These are phyloP conservation scores for Penicillium simplicissimum DNA, from an alignment of 495 filamentous ascomycete species.

Conservation along the genomic window DNA sequence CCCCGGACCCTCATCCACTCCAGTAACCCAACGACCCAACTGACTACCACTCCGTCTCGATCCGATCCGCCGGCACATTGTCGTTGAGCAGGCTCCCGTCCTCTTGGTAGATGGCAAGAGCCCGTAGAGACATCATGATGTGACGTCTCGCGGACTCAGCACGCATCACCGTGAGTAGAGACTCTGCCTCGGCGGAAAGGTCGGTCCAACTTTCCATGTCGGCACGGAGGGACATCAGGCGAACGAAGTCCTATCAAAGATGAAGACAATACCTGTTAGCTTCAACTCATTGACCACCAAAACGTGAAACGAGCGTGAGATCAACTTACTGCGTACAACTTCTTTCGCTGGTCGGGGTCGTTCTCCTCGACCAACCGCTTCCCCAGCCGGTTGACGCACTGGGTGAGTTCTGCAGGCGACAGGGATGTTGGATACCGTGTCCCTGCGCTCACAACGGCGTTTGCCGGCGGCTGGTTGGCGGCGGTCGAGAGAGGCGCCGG, in stretches of 20 bases:
- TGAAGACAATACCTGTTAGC: neutral
- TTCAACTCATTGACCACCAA: neutral
- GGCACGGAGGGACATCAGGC: neutral
- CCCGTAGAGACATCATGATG: neutral
- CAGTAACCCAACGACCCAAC: conserved; percentile 20
- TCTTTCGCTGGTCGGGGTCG: conserved; percentile 1
- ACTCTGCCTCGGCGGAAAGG: neutral
- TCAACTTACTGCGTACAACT: conserved; percentile 12
- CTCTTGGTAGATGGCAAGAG: neutral
- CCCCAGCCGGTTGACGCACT: neutral
- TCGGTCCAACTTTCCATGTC: neutral
- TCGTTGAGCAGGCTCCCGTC: neutral
- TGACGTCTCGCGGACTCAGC: neutral
- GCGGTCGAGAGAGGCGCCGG: neutral
- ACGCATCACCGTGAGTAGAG: neutral
- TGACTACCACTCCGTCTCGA: conserved; percentile 12
- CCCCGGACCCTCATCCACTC: neutral
- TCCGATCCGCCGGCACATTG: neutral
- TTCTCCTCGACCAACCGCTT: conserved; percentile 7
- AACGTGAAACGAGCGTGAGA: neutral
- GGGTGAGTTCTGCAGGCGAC: neutral
- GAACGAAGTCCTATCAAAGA: conserved; percentile 9
- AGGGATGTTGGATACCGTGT: neutral
- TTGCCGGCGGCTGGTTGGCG: neutral
- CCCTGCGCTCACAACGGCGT: neutral